A percentile compares a stretch with the other conserved stretches of the same genome.
These are phyloP conservation scores for Gnetum montanum DNA, from an alignment of 75 land plant genomes.

Conservation along the genomic window DNA sequence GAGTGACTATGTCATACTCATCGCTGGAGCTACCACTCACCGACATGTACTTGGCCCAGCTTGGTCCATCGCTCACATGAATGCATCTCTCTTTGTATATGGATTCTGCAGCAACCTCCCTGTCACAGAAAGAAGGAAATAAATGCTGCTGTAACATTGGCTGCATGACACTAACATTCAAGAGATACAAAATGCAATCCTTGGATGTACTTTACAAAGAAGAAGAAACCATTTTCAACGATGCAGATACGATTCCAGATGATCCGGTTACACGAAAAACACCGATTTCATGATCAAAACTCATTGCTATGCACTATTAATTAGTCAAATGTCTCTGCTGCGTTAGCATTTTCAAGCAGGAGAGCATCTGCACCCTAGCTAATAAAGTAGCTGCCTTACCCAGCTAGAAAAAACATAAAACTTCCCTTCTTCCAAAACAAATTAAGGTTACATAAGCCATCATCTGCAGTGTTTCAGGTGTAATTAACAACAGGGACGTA, in stretches of 20 bases:
- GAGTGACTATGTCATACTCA: conserved; percentile 31
- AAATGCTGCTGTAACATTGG: background rate
- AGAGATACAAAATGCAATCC: background rate
- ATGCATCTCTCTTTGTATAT: conserved; percentile 30
- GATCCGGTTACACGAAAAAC: too few relatives aligned
- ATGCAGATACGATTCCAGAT: too few relatives aligned
- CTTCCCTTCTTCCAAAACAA: too few relatives aligned
- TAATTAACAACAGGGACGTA: too few relatives aligned
- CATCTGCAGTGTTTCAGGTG: too few relatives aligned
- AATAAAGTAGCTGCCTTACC: too few relatives aligned
- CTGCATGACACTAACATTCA: background rate
- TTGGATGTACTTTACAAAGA: background rate
- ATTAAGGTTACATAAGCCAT: too few relatives aligned
- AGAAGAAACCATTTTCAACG: too few relatives aligned
- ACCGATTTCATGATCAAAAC: background rate
- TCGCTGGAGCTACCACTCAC: conserved; percentile 16
- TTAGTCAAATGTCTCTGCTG: too few relatives aligned
- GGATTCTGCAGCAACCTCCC: conserved; percentile 27
- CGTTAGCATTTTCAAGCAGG: too few relatives aligned
- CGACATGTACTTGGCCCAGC: conserved; percentile 41
- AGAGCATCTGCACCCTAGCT: too few relatives aligned
- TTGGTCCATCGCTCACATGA: conserved; percentile 11
- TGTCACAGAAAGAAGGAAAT: background rate
- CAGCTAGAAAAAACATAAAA: too few relatives aligned
- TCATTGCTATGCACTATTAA: background rate